These are phyloP conservation scores for Cryptosporidium ubiquitum DNA, from an alignment of 169 alveolate genomes.

Conservation along the genomic window DNA sequence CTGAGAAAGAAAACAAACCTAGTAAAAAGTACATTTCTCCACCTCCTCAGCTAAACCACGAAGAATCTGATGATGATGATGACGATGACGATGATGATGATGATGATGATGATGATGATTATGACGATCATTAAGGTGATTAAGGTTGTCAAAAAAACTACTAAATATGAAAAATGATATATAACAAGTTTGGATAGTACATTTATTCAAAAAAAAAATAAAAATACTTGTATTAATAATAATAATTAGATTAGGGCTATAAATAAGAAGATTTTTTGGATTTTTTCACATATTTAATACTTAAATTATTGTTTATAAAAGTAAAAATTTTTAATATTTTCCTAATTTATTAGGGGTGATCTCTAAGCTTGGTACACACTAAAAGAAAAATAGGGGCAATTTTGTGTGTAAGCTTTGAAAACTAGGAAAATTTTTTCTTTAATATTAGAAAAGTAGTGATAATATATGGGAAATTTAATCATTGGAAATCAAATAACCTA, in stretches of 20 bases:
- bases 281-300: background rate
- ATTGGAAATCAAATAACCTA: too few species aligned
- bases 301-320: background rate
- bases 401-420: background rate
- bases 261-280: too few species aligned
- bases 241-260: background rate
- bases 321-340: background rate
- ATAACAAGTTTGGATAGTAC: too few species aligned
- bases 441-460: background rate
- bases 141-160: too few species aligned
- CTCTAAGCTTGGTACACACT: background rate
- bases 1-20: background rate
- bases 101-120: background rate
- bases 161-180: too few species aligned
- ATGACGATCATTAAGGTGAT: too few species aligned
- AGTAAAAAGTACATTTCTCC: conserved; percentile 50
- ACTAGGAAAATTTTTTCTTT: background rate
- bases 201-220: background rate
- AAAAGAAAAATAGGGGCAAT: background rate
- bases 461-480: background rate
- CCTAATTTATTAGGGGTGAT: background rate
- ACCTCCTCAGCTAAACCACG: conserved; percentile 6
- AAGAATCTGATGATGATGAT: background rate
- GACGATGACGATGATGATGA: background rate
- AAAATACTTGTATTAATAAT: too few species aligned